Evolutionary conservation across 106 monocot species (phyloP).

Genomic region (Dactylorhiza incarnata): DNA sequence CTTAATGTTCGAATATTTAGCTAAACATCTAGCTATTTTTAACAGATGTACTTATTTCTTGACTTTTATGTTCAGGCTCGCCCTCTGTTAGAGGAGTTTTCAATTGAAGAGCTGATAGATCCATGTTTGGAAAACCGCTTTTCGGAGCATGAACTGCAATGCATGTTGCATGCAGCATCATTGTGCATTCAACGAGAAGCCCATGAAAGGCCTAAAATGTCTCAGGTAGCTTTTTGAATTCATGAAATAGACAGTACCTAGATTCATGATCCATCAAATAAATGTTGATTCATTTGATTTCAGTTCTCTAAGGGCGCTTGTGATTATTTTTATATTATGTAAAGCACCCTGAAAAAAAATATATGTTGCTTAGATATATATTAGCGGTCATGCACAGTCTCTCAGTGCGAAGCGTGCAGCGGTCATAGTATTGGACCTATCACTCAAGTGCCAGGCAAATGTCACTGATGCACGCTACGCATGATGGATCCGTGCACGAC

Average conservation of each 20-base stretch:
- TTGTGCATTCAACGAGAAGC: slow-evolving; percentile 83
- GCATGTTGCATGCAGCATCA: slow-evolving; percentile 81
- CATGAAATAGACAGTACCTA: background rate
- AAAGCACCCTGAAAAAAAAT: too few species aligned
- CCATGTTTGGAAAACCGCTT: slow-evolving; percentile 47
- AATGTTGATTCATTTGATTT: background rate
- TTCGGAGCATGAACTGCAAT: slow-evolving; percentile 52
- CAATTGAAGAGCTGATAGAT: slow-evolving; percentile 62
- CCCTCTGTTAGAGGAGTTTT: slow-evolving; percentile 62
- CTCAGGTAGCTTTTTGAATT: slow-evolving; percentile 32
- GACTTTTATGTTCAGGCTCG: slow-evolving; percentile 48
- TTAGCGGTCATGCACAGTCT: too few species aligned
- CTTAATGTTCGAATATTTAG: background rate
- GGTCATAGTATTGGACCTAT: too few species aligned
- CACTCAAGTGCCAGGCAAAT: too few species aligned
- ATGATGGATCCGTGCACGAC: too few species aligned
- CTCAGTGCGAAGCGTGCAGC: too few species aligned
- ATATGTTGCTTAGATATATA: too few species aligned
- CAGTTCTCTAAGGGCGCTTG: background rate
- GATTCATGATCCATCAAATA: background rate
- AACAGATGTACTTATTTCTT: too few species aligned
- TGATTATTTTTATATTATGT: background rate
- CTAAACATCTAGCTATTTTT: background rate
- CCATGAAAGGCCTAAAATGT: slow-evolving; percentile 74
- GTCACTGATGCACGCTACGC: too few species aligned